Conservation (phyloP, 2,329 filamentous ascomycete species). For the Penicillium expansum region DNA sequence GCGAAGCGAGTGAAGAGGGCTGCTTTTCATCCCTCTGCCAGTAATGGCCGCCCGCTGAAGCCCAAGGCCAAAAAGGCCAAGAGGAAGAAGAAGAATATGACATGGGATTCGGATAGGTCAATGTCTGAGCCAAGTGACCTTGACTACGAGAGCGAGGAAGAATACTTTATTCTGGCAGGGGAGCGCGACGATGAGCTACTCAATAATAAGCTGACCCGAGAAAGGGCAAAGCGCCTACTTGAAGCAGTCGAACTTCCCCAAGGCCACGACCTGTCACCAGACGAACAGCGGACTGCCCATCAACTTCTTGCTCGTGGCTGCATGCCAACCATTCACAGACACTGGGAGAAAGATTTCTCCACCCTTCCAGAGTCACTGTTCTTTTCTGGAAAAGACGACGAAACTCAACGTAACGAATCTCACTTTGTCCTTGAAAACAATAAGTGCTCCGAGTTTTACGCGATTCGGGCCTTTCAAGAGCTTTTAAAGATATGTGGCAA, state of each 20-base stretch:
- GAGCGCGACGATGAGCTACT: constrained; percentile 26
- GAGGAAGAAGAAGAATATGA: background rate
- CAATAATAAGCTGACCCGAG: constrained; percentile 29
- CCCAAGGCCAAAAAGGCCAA: background rate
- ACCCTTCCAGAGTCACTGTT: constrained; percentile 56
- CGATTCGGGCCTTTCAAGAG: constrained; percentile 50
- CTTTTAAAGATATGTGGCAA: constrained; percentile 52
- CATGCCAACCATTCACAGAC: constrained; percentile 53
- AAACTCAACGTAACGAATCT: constrained; percentile 28
- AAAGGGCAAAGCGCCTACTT: constrained; percentile 36
- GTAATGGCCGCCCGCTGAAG: background rate
- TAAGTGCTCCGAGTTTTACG: constrained; percentile 47
- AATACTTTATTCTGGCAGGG: constrained; percentile 13
- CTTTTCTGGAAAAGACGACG: constrained; percentile 24
- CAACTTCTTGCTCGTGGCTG: constrained; percentile 55
- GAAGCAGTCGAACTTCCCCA: constrained; percentile 40
- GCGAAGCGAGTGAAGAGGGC: background rate
- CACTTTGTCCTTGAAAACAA: constrained; percentile 48
- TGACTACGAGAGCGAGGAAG: constrained; percentile 14
- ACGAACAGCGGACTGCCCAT: constrained; percentile 53
- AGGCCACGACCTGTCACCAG: constrained; percentile 48
- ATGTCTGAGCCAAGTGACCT: background rate
- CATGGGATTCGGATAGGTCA: background rate
- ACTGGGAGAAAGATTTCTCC: constrained; percentile 54
- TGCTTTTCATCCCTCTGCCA: background rate